Evolutionary conservation across 23 red algal genomes (phyloP).

Genomic region (Chondrus crispus): DNA sequence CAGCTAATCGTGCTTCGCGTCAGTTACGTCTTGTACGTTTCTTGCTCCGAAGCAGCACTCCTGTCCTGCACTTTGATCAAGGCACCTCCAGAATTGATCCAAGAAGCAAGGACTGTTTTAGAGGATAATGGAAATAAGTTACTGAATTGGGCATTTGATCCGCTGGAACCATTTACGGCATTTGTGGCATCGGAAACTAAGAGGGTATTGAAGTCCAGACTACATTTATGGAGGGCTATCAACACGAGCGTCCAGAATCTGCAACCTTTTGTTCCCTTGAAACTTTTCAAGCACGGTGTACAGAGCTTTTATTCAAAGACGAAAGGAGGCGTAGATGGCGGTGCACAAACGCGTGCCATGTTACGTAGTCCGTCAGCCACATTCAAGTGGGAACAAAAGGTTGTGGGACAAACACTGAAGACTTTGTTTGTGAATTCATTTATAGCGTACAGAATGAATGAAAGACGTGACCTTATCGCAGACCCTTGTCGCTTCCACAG

Average conservation of each 20-base stretch:
- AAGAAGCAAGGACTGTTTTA: neutral
- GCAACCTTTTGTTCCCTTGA: neutral
- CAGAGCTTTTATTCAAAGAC: neutral
- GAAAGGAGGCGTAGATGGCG: neutral
- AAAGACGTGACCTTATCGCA: neutral
- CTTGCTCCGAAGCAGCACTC: neutral
- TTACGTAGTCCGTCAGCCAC: neutral
- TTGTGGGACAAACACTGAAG: neutral
- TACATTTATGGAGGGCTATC: neutral
- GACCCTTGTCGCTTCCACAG: neutral
- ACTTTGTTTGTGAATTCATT: neutral
- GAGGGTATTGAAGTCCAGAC: neutral
- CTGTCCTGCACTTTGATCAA: neutral
- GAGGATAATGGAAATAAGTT: neutral
- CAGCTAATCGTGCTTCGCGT: neutral
- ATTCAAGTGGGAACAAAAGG: slow-evolving; percentile 1
- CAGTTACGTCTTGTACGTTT: neutral
- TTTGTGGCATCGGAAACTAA: neutral
- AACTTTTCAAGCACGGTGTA: neutral
- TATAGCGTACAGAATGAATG: neutral
- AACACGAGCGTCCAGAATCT: neutral
- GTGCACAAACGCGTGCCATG: neutral
- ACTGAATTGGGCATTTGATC: neutral
- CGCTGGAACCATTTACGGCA: neutral
- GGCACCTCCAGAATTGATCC: neutral